Base-by-base conservation (phyloP, 352 stramenopile species). In the Detonula confervacea region DNA sequence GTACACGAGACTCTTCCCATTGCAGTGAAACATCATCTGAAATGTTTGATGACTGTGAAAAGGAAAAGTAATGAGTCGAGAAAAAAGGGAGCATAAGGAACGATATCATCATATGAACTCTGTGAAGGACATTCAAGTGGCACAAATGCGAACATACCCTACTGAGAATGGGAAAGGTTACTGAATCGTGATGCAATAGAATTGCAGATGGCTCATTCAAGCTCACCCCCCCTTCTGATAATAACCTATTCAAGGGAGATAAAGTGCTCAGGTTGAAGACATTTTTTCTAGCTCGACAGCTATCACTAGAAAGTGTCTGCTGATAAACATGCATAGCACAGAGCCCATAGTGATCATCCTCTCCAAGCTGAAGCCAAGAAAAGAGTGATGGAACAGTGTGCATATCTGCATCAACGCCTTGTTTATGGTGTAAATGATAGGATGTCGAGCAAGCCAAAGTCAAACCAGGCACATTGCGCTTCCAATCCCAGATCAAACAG, bases 401-500 rank as follows among this genome's bases (percentile, higher is more conserved):
- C 14, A 60, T 62, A 52, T 33, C 33, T 65, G 27, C 4, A 60
- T 52, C 25, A 47, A 30, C 47, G 29, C 56, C 46, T 27, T 54
- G 14, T 54, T 35, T 14, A 22, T 49, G 14, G 27, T 25, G 25
- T n/a, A 49, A 44, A 35, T 11, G 35, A 25, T 59, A 61, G n/a
- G 59, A 57, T 20, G 46, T 30, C 29, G 35, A 60, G 47, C 59
- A 30, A 54, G 57, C 49, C 29, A 77, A 56, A 27, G 59, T 80
- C 33, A 84, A 59, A 33, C 76, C 68, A 54, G 42, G 49, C 42
- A 59, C 51, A 70, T 78, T 79, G 24, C 63, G 33, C 59, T 84
- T 84, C 76, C 76, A 84, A 73, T 84, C 76, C 76, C 76, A 84
- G 18, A 75, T 71, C 4, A 74, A 57, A 63, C 62, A 78, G 37